These are phyloP conservation scores for Paxillus rubicundulus DNA, from an alignment of 768 basidiomycete genomes.

Conservation along the genomic window DNA sequence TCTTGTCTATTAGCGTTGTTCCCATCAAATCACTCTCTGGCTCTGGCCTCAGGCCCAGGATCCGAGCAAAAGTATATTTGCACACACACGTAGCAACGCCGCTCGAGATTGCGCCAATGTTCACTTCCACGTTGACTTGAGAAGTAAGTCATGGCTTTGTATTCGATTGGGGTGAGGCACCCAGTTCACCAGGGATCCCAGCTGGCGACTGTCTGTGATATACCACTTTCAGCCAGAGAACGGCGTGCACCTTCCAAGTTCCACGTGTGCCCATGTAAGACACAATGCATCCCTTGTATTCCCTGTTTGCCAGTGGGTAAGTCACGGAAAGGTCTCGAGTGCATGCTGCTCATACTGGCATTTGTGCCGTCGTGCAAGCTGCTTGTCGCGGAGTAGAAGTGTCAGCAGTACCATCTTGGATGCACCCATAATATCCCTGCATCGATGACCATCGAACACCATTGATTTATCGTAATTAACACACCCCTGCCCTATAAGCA, in stretches of 20 bases:
- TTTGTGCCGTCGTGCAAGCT: no score
- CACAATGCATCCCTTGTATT: neutral
- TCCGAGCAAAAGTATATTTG: neutral
- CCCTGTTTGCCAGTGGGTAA: no score
- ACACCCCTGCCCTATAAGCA: no score
- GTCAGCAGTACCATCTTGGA: no score
- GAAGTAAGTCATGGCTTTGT: neutral
- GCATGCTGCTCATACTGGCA: neutral
- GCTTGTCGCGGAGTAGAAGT: no score
- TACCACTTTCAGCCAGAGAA: neutral
- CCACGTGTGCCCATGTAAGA: neutral
- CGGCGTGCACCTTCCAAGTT: no score
- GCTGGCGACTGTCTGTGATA: neutral
- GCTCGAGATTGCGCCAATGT: neutral
- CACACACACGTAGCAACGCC: neutral
- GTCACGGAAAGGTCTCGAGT: neutral
- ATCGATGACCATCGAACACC: no score
- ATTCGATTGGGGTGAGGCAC: neutral
- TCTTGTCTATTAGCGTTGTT: neutral
- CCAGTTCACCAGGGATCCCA: neutral
- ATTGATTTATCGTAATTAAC: no score
- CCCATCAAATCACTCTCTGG: neutral
- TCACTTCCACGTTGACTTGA: neutral
- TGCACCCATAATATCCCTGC: no score
- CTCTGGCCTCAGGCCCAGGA: neutral